Evolutionary conservation across 139 green algal genomes (phyloP).

Genomic region (Diplosphaera chodatii): DNA sequence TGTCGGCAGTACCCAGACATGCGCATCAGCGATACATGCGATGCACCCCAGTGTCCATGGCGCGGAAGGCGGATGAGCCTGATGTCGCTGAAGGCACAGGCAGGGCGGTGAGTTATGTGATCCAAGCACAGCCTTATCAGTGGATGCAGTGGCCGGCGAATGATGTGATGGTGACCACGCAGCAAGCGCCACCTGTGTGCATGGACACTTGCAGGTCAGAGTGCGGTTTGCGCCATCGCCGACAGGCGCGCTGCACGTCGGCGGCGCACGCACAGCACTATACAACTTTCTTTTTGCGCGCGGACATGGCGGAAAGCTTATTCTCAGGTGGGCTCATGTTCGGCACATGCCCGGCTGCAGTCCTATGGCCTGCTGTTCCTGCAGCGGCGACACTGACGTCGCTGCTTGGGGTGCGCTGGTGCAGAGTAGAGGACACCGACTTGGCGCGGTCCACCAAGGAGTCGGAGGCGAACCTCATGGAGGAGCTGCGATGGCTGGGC

Average conservation of each 20-base stretch:
- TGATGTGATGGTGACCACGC: no score
- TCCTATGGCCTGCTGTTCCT: no score
- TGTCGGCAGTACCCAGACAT: neutral
- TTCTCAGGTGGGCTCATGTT: slow-evolving; percentile 91
- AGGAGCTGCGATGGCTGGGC: slow-evolving; percentile 93
- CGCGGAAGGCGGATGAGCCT: neutral
- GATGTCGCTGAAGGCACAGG: neutral
- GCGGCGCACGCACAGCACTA: slow-evolving; percentile 91
- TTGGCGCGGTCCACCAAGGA: slow-evolving; percentile 83
- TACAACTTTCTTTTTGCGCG: slow-evolving; percentile 99
- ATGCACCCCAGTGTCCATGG: neutral
- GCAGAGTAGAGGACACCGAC: slow-evolving; percentile 96
- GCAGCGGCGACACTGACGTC: no score
- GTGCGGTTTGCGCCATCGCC: slow-evolving; percentile 97
- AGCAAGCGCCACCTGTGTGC: no score
- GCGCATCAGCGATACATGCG: neutral
- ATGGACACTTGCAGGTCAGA: slow-evolving; percentile 49
- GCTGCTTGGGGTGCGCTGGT: no score
- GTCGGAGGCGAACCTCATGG: slow-evolving; percentile 83
- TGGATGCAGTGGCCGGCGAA: no score
- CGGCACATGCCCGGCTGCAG: no score
- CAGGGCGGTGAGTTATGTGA: neutral
- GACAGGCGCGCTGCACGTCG: slow-evolving; percentile 97
- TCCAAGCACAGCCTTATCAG: no score
- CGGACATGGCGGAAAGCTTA: slow-evolving; percentile 81